These are phyloP conservation scores for Bodo saltans DNA, from an alignment of 78 protist genomes.

Conservation along the genomic window DNA sequence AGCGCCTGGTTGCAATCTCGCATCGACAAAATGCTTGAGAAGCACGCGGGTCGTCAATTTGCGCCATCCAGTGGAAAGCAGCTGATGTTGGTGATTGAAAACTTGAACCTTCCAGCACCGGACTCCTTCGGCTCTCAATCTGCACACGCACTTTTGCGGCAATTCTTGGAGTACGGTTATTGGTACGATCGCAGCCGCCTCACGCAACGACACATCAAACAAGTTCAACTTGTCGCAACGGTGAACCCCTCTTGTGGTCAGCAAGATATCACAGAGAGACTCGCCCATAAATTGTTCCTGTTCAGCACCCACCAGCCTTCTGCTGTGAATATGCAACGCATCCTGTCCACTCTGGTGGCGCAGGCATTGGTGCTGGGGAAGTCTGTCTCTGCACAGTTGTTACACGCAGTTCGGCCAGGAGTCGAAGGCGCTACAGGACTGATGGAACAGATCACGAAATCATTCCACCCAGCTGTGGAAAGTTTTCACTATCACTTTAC, in stretches of 20 bases:
- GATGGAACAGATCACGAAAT: too few relatives aligned
- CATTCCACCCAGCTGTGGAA: conserved; percentile 66
- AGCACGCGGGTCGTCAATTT: conserved; percentile 53
- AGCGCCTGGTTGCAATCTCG: conserved; percentile 34
- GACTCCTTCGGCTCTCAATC: conserved; percentile 77
- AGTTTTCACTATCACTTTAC: conserved; percentile 84
- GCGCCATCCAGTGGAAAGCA: conserved; percentile 67
- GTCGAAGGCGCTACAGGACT: too few relatives aligned
- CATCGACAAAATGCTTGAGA: conserved; percentile 59
- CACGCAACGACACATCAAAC: conserved; percentile 25
- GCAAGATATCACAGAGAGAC: too few relatives aligned
- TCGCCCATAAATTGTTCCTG: too few relatives aligned
- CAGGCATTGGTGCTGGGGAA: too few relatives aligned
- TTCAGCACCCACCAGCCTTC: too few relatives aligned
- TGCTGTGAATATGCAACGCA: too few relatives aligned
- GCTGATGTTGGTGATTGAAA: conserved; percentile 60
- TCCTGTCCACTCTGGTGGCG: too few relatives aligned
- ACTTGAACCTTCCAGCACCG: conserved; percentile 75
- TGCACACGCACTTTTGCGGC: conserved; percentile 68
- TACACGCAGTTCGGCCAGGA: too few relatives aligned
- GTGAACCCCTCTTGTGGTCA: conserved; percentile 82
- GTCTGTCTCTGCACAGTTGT: too few relatives aligned
- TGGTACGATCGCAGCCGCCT: conserved; percentile 56
- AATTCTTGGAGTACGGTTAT: conserved; percentile 63
- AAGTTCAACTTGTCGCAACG: conserved; percentile 48